These are phyloP conservation scores for Actinomortierella wolfii DNA, from an alignment of 371 early-diverging fungal species.

Conservation along the genomic window DNA sequence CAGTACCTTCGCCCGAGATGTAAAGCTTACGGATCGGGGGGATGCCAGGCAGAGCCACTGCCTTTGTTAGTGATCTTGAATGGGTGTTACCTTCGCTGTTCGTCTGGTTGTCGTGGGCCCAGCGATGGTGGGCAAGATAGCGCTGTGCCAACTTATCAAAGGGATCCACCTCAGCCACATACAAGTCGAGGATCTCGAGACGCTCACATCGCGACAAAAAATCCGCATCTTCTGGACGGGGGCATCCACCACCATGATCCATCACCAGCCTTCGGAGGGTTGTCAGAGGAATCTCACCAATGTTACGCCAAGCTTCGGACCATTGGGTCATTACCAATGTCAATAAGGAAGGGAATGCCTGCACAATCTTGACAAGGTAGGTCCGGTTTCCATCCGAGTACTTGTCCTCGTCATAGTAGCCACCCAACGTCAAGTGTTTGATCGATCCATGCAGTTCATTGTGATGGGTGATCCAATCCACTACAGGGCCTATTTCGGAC, in stretches of 20 bases:
- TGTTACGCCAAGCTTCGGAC: conserved; percentile 28
- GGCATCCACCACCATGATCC: conserved; percentile 29
- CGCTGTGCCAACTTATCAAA: conserved; percentile 14
- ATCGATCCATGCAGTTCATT: conserved; percentile 23
- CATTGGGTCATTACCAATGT: conserved; percentile 25
- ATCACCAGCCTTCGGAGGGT: conserved; percentile 18
- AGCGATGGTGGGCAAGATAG: neutral
- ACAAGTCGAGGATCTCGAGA: conserved; percentile 27
- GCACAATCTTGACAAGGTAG: conserved; percentile 19
- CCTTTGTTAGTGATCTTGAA: neutral
- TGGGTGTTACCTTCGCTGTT: no score
- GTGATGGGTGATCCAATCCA: conserved; percentile 31
- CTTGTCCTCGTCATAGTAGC: conserved; percentile 10
- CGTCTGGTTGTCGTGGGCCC: neutral
- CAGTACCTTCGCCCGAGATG: conserved; percentile 17
- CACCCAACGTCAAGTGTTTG: conserved; percentile 31
- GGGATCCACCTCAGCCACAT: conserved; percentile 18
- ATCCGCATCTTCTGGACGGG: neutral
- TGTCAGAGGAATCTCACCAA: conserved; percentile 19
- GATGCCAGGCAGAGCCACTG: neutral
- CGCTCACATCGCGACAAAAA: conserved; percentile 24
- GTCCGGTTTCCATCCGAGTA: conserved; percentile 1
- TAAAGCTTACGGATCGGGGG: conserved; percentile 34
- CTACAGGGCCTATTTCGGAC: conserved; percentile 7
- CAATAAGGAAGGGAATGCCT: conserved; percentile 12